A percentile compares a stretch with the other conserved stretches of the same genome.
phyloP scores from a whole-genome alignment of 192 early-diverging fungal genomes.

The Coemansia javaensis region DNA sequence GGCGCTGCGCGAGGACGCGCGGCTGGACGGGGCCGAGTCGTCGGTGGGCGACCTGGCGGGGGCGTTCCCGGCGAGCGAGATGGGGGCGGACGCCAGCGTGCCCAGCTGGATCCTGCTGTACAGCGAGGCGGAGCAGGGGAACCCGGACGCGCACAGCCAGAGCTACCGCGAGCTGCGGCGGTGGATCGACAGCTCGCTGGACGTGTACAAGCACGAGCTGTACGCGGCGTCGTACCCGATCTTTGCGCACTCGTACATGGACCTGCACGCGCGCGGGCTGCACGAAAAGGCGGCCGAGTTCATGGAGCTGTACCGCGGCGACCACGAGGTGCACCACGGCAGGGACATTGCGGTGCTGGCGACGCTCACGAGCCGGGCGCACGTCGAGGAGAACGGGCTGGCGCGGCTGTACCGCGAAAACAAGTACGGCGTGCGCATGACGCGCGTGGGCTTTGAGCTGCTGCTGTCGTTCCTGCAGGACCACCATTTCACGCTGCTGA shows the following conservation, averaged over 20 bases:
- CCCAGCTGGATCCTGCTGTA: conserved; percentile 65
- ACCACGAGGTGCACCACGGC: conserved; percentile 74
- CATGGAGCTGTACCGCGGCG: conserved; percentile 66
- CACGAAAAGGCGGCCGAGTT: conserved; percentile 55
- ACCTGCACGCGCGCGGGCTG: conserved; percentile 60
- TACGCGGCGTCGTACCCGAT: conserved; percentile 79
- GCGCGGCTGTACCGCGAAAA: conserved; percentile 73
- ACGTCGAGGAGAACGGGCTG: conserved; percentile 76
- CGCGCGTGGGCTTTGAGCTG: conserved; percentile 81
- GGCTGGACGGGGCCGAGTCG: conserved; percentile 29
- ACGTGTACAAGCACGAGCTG: conserved; percentile 91
- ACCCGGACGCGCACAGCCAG: conserved; percentile 76
- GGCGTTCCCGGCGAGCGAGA: conserved; percentile 39
- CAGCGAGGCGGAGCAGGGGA: conserved; percentile 65
- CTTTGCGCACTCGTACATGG: conserved; percentile 88
- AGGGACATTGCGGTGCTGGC: conserved; percentile 65
- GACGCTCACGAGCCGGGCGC: conserved; percentile 66
- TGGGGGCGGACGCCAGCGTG: conserved; percentile 54
- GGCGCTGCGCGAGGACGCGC: conserved; percentile 60
- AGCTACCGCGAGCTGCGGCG: conserved; percentile 72
- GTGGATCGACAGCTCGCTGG: conserved; percentile 93
- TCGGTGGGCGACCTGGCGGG: conserved; percentile 46
- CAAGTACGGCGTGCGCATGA: conserved; percentile 83
- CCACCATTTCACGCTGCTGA: conserved; percentile 79
- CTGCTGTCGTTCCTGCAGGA: conserved; percentile 90